Evolutionary conservation across 768 basidiomycete genomes (phyloP), one percentile per base, ranked within the genome.

Genomic region (Cyclocybe aegerita): DNA sequence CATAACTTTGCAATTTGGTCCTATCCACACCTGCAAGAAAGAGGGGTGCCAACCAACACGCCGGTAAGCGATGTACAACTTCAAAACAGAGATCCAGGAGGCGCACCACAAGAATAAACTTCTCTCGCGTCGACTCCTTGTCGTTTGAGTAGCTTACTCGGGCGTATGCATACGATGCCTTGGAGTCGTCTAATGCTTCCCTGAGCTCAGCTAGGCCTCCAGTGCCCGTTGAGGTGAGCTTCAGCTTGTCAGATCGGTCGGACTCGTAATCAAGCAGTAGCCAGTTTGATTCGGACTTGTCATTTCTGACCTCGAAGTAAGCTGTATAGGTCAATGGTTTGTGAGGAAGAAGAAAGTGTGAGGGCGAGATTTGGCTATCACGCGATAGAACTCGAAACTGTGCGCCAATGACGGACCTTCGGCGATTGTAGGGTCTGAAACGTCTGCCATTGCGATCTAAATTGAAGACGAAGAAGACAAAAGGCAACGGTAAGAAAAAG

Each of bases 281-380:
- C 93, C 93, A 98, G 66, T 90, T 97, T 31, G 84, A 89, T 30
- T 90, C 88, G 35, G 85, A 77, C 64, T 93, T 93, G 77, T 91
- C 85, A 54, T 76, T 78, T 57, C 94, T 86, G 48, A 97, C 87
- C 58, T 93, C 89, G 67, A 81, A 75, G 77, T 97, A 96, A 31
- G 93, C 95, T 92, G 65, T 35, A 50, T 47, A 60, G 43, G 49
- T 54, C 50, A 56, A 58, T 59, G 52, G 59, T 63, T 46, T 45
- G 46, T 29, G 45, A 43, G 39, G 52, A 45, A 39, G 45, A 41
- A 46, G 14, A 36, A 38, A 43, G 11, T 10, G 31, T 31, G 33
- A 30, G 39, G 29, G 14, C 40, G 17, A 39, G 39, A 29, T 31
- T 17, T 7, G 14, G 37, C 42, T 23, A 23, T 23, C 23, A 23